Conservation (phyloP, 106 monocot species). For the Posidonia australis region DNA sequence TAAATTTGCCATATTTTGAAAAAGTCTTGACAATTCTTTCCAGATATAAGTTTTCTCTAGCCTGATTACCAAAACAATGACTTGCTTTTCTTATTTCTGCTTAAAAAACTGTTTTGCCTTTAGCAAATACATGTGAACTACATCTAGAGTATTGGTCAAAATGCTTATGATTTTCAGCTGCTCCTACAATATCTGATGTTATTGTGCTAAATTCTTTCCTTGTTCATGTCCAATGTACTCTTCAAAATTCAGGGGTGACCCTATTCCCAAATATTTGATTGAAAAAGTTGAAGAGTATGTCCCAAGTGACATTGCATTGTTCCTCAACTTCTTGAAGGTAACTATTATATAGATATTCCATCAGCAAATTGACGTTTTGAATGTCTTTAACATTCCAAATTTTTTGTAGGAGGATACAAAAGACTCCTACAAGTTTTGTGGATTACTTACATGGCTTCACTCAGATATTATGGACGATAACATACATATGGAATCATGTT, state of each 20-base stretch:
- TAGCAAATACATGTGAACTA: too few relatives aligned
- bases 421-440: slow-evolving; percentile 10
- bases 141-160: too few relatives aligned
- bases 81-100: too few relatives aligned
- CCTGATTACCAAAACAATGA: too few relatives aligned
- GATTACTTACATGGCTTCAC: slow-evolving; percentile 76
- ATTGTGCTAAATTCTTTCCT: too few relatives aligned
- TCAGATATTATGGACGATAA: slow-evolving; percentile 98
- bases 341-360: slow-evolving; percentile 1
- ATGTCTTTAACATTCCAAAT: slow-evolving; percentile 3
- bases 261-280: slow-evolving; percentile 64
- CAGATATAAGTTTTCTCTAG: too few relatives aligned
- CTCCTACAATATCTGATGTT: too few relatives aligned
- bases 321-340: slow-evolving; percentile 57
- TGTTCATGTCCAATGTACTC: not conserved
- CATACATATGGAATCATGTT: slow-evolving; percentile 59
- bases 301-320: slow-evolving; percentile 40
- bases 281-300: slow-evolving; percentile 78
- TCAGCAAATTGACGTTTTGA: slow-evolving; percentile 3
- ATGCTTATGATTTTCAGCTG: too few relatives aligned
- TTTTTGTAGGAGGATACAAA: slow-evolving; percentile 37
- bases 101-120: too few relatives aligned
- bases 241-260: slow-evolving; percentile 57
- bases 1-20: too few relatives aligned
- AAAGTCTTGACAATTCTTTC: too few relatives aligned